Evolutionary conservation across 2,329 filamentous ascomycete species (phyloP).

Genomic region (Cladobotryum mycophilum): DNA sequence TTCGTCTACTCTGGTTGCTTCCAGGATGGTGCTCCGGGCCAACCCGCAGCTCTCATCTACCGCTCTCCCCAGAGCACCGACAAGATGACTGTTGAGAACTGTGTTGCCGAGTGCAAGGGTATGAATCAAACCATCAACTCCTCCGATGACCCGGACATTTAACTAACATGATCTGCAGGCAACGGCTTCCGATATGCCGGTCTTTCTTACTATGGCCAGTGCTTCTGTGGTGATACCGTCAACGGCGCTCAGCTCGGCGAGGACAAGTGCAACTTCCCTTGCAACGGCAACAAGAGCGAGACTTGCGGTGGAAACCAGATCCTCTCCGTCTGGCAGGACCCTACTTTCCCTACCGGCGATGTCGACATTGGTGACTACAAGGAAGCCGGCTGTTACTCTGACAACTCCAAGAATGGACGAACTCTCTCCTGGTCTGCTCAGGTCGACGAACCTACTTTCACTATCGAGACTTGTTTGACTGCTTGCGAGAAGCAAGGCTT

Average conservation of each 20-base stretch:
- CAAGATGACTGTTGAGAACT: constrained; percentile 43
- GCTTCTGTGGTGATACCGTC: constrained; percentile 48
- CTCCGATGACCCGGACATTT: not conserved
- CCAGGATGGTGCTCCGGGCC: constrained; percentile 26
- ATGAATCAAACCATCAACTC: constrained; percentile 8
- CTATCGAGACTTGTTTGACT: constrained; percentile 36
- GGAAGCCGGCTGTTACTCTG: constrained; percentile 56
- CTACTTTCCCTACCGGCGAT: constrained; percentile 40
- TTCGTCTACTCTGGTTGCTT: constrained; percentile 45
- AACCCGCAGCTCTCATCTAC: constrained; percentile 33
- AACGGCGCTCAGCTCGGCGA: constrained; percentile 46
- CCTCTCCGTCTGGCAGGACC: constrained; percentile 44
- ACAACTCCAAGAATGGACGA: constrained; percentile 34
- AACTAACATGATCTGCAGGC: constrained; percentile 20
- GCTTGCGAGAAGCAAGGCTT: constrained; percentile 39
- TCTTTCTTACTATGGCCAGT: constrained; percentile 45
- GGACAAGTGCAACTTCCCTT: constrained; percentile 51
- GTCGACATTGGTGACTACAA: constrained; percentile 47
- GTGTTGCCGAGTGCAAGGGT: constrained; percentile 45
- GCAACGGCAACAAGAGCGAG: constrained; percentile 40
- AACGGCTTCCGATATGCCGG: constrained; percentile 47
- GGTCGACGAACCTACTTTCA: constrained; percentile 31
- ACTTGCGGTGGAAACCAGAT: constrained; percentile 41
- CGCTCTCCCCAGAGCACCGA: constrained; percentile 31
- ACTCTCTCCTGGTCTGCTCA: constrained; percentile 40